Evolutionary conservation across 352 stramenopile genomes (phyloP).

Genomic region (Achlya hypogyna): DNA sequence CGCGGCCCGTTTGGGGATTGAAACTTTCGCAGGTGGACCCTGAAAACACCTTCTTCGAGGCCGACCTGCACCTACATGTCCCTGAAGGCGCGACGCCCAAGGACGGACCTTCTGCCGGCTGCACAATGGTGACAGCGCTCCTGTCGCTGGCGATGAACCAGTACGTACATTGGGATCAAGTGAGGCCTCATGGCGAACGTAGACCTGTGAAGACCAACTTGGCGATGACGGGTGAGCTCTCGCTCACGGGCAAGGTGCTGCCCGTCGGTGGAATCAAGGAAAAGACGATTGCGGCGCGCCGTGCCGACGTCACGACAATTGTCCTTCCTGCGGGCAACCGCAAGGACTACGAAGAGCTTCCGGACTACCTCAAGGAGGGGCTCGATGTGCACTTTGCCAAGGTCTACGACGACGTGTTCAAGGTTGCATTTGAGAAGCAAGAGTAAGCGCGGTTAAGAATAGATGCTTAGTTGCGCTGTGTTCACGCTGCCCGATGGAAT

Average conservation of each 20-base stretch:
- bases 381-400: slow-evolving; percentile 95
- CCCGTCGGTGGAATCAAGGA: slow-evolving; percentile 99
- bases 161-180: slow-evolving; percentile 29
- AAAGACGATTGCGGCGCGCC: slow-evolving; percentile 97
- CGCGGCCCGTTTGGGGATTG: neutral
- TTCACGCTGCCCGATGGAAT: neutral
- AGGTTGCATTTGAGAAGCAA: slow-evolving; percentile 90
- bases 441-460: slow-evolving; percentile 16
- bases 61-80: slow-evolving; percentile 97
- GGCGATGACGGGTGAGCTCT: slow-evolving; percentile 97
- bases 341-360: slow-evolving; percentile 94
- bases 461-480: neutral
- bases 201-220: slow-evolving; percentile 91
- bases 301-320: slow-evolving; percentile 91
- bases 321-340: slow-evolving; percentile 92
- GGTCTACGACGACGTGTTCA: slow-evolving; percentile 95
- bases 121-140: slow-evolving; percentile 97
- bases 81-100: slow-evolving; percentile 98
- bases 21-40: slow-evolving; percentile 25
- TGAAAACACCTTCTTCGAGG: slow-evolving; percentile 90
- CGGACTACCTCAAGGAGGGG: slow-evolving; percentile 95
- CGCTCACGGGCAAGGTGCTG: slow-evolving; percentile 97
- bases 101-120: slow-evolving; percentile 95
- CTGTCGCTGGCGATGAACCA: slow-evolving; percentile 91
- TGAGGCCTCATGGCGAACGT: neutral